Conservation (phyloP, 768 basidiomycete genomes). For the Phaeotremella fagi region DNA sequence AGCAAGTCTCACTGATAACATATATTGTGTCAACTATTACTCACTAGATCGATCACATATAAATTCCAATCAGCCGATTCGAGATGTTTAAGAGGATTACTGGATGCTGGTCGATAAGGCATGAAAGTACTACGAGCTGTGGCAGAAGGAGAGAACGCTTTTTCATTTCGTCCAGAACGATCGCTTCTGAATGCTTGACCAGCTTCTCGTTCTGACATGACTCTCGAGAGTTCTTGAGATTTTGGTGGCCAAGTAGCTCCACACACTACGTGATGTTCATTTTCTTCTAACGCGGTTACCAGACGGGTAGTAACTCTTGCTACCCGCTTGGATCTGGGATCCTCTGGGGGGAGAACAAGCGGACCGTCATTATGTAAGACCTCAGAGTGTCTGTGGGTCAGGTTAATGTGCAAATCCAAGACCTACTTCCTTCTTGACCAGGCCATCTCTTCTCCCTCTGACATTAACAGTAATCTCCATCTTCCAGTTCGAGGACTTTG, state of each 20-base stretch:
- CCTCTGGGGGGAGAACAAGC: slow-evolving; percentile 46
- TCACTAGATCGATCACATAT: slow-evolving; percentile 51
- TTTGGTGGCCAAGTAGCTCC: slow-evolving; percentile 46
- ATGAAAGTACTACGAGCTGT: slow-evolving; percentile 42
- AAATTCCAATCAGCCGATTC: slow-evolving; percentile 50
- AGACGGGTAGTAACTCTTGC: slow-evolving; percentile 48
- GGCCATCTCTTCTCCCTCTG: slow-evolving; percentile 51
- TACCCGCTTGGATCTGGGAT: slow-evolving; percentile 46
- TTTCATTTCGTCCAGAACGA: slow-evolving; percentile 1
- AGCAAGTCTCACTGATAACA: too few species aligned
- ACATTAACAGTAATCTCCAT: slow-evolving; percentile 53
- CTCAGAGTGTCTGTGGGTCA: slow-evolving; percentile 46
- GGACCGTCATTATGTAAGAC: slow-evolving; percentile 48
- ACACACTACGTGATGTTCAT: slow-evolving; percentile 39
- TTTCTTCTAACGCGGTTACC: slow-evolving; percentile 49
- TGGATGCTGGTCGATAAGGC: slow-evolving; percentile 48
- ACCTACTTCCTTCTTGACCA: slow-evolving; percentile 50
- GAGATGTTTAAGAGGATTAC: slow-evolving; percentile 51
- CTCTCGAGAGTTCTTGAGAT: slow-evolving; percentile 29
- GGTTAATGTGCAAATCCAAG: neutral
- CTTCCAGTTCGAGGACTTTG: slow-evolving; percentile 49
- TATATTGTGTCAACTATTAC: too few species aligned
- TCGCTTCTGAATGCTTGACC: slow-evolving; percentile 1
- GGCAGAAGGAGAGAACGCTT: slow-evolving; percentile 29
- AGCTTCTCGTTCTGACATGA: slow-evolving; percentile 41